Evolutionary conservation across 164 flowering plant genomes (phyloP).

Genomic region (Tetrastigma voinierianum): DNA sequence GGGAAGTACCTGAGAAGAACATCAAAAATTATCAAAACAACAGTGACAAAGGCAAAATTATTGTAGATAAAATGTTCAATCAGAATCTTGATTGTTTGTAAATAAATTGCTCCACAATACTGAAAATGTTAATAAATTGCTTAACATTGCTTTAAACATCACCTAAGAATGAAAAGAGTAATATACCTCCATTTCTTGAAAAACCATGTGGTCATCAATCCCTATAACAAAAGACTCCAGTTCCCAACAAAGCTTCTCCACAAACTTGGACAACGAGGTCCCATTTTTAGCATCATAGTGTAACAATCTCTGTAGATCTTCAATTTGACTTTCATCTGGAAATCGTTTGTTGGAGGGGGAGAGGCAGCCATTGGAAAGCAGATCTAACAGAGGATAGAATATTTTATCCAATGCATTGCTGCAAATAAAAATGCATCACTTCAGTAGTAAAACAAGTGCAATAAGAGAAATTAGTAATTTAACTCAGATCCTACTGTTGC

Average conservation of each 20-base stretch:
- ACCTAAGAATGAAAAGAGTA: conserved; percentile 1
- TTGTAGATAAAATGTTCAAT: not conserved
- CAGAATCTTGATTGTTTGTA: not conserved
- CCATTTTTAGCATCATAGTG: conserved; percentile 26
- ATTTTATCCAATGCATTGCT: conserved; percentile 65
- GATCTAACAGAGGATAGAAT: conserved; percentile 41
- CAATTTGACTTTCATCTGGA: conserved; percentile 38
- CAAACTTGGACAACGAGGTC: conserved; percentile 25
- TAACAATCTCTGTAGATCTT: conserved; percentile 43
- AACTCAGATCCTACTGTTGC: conserved; percentile 3
- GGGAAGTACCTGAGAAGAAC: conserved; percentile 55
- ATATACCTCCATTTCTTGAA: conserved; percentile 72
- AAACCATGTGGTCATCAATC: conserved; percentile 41
- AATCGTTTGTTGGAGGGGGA: conserved; percentile 25
- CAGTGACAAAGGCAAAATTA: not conserved
- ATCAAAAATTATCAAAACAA: conserved; percentile 1
- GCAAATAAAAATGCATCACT: conserved; percentile 19
- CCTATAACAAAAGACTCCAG: conserved; percentile 41
- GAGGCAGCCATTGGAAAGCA: conserved; percentile 17
- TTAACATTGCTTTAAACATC: no score
- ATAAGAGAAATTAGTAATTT: conserved; percentile 4
- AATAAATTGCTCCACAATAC: no score
- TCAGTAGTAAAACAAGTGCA: not conserved
- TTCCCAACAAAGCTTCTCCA: conserved; percentile 48
- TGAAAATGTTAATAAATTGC: no score